These are phyloP conservation scores for Cryptosporidium felis DNA, from an alignment of 169 alveolate species.

Conservation along the genomic window DNA sequence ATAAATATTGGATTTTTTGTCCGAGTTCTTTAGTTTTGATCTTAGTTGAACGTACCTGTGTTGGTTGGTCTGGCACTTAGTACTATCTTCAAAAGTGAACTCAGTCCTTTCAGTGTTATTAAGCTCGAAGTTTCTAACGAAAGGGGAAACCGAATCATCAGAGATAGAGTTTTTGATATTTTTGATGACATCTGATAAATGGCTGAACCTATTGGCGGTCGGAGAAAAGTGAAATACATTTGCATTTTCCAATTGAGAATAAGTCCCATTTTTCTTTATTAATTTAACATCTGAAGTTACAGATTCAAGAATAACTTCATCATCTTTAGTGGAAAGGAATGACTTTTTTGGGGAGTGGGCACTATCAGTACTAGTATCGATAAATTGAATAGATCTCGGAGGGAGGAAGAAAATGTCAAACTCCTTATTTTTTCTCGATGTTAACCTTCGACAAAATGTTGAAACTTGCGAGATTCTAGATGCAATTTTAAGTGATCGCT, in stretches of 20 bases:
- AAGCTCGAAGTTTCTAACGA: no score
- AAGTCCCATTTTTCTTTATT: not conserved
- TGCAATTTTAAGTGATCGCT: conserved; percentile 33
- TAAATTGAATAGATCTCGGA: no score
- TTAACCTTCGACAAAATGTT: conserved; percentile 23
- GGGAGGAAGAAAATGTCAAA: conserved; percentile 1
- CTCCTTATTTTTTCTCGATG: not conserved
- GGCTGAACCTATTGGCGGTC: not conserved
- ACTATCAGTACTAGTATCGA: no score
- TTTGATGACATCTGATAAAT: conserved; percentile 29
- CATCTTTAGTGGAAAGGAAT: not conserved
- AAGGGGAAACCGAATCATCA: not conserved
- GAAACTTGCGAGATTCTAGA: conserved; percentile 61
- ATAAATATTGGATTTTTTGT: no score
- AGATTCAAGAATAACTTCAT: no score
- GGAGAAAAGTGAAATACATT: not conserved
- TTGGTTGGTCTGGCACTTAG: no score
- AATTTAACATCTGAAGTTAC: not conserved
- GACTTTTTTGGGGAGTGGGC: not conserved
- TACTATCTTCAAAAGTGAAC: no score
- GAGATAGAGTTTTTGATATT: conserved; percentile 2
- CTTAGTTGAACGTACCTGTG: conserved; percentile 1
- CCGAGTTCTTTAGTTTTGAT: no score
- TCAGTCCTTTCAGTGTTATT: no score
- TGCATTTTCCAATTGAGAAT: not conserved